Evolutionary conservation across 768 basidiomycete genomes (phyloP), one percentile per base, ranked within the genome.

Genomic region (Candolleomyces eurysporus): DNA sequence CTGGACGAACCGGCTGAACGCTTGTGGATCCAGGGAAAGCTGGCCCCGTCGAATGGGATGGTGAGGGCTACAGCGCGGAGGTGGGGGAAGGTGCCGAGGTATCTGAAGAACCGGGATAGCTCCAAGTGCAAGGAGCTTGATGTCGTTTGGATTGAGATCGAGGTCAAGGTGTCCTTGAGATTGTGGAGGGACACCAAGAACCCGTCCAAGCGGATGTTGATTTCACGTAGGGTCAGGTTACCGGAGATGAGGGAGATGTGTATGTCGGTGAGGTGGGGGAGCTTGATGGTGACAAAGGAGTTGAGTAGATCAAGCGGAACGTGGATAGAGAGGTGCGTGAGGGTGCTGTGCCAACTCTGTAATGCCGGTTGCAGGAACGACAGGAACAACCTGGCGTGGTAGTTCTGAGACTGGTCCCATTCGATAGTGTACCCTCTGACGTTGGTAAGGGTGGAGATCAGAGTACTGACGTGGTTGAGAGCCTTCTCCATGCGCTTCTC

Each of bases 171-270:
- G 17, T 70, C 68, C 60, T 71, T 73, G 50, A 79, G 69, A 57
- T 76, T 78, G 69, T 81, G 76, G 59, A 82, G 60, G 61, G 82
- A 82, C 21, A 82, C 76, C n/a, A 71, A 66, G 32, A 82, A 76
- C 10, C 72, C 76, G 39, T 81, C 76, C 39, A 82, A 72, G 5
- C 66, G 64, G n/a, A 73, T 55, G 45, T 72, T 65, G 55, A 81
- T 75, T n/a, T 78, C 68, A 5, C 59, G 57, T 39, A 60, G 56
- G 16, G 67, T 54, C 11, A 74, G 63, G 6, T 65, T 54, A n/a
- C 69, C 70, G 2, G 79, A 78, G 59, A 70, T 73, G 32, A 82
- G 65, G 21, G 70, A 67, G 39, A 79, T 68, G 1, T 73, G 69
- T 39, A 83, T 70, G 16, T 68, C 57, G 50, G 75, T 68, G 50